These are phyloP conservation scores for Daldinia grandis DNA, from an alignment of 495 filamentous ascomycete genomes.

Conservation along the genomic window DNA sequence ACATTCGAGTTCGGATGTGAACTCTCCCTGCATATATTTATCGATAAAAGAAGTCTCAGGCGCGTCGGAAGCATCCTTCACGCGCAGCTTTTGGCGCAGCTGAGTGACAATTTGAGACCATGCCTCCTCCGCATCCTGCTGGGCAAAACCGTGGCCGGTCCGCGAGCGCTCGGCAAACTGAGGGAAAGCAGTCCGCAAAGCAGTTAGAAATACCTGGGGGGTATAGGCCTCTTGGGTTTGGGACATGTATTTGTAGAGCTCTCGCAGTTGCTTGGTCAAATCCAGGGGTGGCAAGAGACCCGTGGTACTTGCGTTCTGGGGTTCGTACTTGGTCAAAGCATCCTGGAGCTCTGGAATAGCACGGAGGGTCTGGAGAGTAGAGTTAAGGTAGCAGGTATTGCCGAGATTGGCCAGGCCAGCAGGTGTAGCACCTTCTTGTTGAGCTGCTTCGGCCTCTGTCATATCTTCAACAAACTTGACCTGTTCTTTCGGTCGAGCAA, in stretches of 20 bases:
- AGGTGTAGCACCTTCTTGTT: conserved; percentile 81
- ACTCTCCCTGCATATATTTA: conserved; percentile 85
- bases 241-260: conserved; percentile 93
- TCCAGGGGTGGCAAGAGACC: conserved; percentile 62
- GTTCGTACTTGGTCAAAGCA: conserved; percentile 74
- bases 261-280: conserved; percentile 79
- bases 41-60: conserved; percentile 79
- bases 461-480: conserved; percentile 96
- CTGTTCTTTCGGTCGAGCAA: conserved; percentile 80
- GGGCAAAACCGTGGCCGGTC: conserved; percentile 83
- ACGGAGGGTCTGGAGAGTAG: conserved; percentile 87
- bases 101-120: conserved; percentile 97
- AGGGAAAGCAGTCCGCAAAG: conserved; percentile 83
- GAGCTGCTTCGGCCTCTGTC: conserved; percentile 92
- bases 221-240: conserved; percentile 89
- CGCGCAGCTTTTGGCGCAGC: conserved; percentile 79
- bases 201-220: conserved; percentile 84
- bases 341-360: conserved; percentile 91
- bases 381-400: conserved; percentile 98
- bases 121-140: conserved; percentile 98
- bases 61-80: conserved; percentile 60
- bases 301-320: conserved; percentile 38
- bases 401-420: conserved; percentile 92
- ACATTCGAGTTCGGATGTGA: conserved; percentile 79
- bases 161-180: conserved; percentile 91